Conservation (phyloP, 2,329 filamentous ascomycete genomes). For the Claviceps sp. region DNA sequence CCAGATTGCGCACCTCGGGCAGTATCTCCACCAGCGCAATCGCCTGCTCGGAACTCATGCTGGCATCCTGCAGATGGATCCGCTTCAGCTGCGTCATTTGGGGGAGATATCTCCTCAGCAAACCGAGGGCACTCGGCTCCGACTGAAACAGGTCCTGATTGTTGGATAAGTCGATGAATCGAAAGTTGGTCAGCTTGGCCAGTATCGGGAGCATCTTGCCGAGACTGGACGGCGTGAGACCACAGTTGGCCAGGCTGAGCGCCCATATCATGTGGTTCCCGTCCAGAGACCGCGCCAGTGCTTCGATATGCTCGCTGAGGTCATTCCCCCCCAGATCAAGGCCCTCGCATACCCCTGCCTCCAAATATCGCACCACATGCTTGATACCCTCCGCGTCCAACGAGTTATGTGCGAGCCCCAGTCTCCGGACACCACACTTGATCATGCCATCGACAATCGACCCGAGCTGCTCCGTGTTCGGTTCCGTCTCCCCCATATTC, state of each 20-base stretch:
- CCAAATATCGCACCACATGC: slow-evolving; percentile 65
- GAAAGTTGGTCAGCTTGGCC: slow-evolving; percentile 55
- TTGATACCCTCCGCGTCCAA: slow-evolving; percentile 61
- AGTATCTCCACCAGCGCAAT: slow-evolving; percentile 85
- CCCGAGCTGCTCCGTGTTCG: slow-evolving; percentile 57
- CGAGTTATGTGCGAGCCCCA: slow-evolving; percentile 73
- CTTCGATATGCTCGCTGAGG: slow-evolving; percentile 39
- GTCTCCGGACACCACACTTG: slow-evolving; percentile 59
- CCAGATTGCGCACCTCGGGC: slow-evolving; percentile 67
- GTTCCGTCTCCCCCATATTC: slow-evolving; percentile 65
- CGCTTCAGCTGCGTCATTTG: slow-evolving; percentile 66
- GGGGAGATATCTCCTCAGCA: slow-evolving; percentile 52
- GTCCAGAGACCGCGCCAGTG: slow-evolving; percentile 37
- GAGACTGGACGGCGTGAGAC: slow-evolving; percentile 58
- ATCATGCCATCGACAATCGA: slow-evolving; percentile 72
- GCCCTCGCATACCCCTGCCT: slow-evolving; percentile 67
- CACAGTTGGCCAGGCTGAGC: slow-evolving; percentile 75
- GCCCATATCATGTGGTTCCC: slow-evolving; percentile 55
- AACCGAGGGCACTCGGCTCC: slow-evolving; percentile 57
- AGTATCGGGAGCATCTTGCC: slow-evolving; percentile 64
- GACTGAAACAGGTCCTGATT: slow-evolving; percentile 68
- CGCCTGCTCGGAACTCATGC: slow-evolving; percentile 72
- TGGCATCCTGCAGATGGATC: slow-evolving; percentile 75
- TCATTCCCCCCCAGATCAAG: slow-evolving; percentile 84
- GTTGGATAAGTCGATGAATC: slow-evolving; percentile 85